Base-by-base conservation (phyloP, 192 early-diverging fungal species). In the Umbelopsis ramanniana region DNA sequence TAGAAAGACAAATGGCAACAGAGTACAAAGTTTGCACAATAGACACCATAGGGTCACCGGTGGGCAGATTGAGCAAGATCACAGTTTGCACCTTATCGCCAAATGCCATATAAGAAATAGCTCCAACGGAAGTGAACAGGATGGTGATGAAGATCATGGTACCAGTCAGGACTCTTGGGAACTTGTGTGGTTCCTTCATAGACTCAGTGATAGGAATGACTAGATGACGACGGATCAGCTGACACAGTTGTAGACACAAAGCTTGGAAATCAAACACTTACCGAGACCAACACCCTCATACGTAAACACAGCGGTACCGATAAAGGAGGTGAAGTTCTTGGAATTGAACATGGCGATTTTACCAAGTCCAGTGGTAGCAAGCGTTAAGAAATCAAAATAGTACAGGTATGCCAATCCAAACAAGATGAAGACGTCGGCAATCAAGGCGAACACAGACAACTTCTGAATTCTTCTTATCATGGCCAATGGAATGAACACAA, bases 401-500 rank as follows among this genome's bases (percentile, higher is more conserved):
- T 96, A 91, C 68, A 98, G 80, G 79, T 95, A 97, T 6, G 86
- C 81, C 21, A 98, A 82, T 1, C 97, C 97, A 55, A 93, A 52
- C 66, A 97, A 83, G 71, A 98, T 97, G 74, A 98, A 98, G 6
- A 93, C 83, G 81, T 97, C 95, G 24, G 95, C 97, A 52, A 98
- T 83, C 19, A 97, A 84, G 14, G 95, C 93, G 35, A 94, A 89
- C 53, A 91, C 85, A 0, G 92, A 93, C 76, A 98, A 90, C 72
- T 91, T 90, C 68, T 94, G 93, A 85, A 98, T 98, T 68, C 89
- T 91, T 40, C 96, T 91, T 68, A 98, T 94, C 82, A 87, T 77
- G 4, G 82, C 71, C 14, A 88, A 68, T 24, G 86, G 84, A 17
- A 87, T 76, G 54, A 85, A 87, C 47, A 85, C 72, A 23, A 81